Conservation (phyloP, 2,329 filamentous ascomycete species). For the Colletotrichum sp. region DNA sequence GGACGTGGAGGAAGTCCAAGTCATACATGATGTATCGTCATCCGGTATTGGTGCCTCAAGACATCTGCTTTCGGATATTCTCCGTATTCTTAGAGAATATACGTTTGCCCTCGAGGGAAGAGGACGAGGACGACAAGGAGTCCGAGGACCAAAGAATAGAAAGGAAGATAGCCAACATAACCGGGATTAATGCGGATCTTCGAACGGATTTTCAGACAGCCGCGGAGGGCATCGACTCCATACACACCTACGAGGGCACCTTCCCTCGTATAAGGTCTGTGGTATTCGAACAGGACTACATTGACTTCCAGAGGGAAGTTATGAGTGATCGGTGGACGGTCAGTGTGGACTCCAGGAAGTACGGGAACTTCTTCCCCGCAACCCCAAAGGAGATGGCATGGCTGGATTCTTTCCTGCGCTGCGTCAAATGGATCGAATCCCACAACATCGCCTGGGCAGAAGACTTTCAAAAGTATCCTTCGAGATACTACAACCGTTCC, state of each 20-base stretch:
- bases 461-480: not conserved
- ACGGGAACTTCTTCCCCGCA: not conserved
- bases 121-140: not conserved
- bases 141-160: not conserved
- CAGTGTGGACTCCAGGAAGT: not conserved
- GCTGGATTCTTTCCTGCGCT: not conserved
- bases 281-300: not conserved
- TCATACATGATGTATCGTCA: not conserved
- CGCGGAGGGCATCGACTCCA: not conserved
- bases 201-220: not conserved
- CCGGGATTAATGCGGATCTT: not conserved
- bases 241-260: not conserved
- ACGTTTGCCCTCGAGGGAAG: not conserved
- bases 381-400: not conserved
- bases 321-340: not conserved
- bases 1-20: not conserved
- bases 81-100: not conserved
- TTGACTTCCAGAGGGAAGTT: not conserved
- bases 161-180: not conserved
- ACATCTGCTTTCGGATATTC: not conserved
- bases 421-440: not conserved
- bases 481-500: no score
- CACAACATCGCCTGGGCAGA: not conserved
- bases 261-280: not conserved
- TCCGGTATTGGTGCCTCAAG: not conserved